Base-by-base conservation (phyloP, 2,329 filamentous ascomycete genomes). In the Cytospora leucostoma region DNA sequence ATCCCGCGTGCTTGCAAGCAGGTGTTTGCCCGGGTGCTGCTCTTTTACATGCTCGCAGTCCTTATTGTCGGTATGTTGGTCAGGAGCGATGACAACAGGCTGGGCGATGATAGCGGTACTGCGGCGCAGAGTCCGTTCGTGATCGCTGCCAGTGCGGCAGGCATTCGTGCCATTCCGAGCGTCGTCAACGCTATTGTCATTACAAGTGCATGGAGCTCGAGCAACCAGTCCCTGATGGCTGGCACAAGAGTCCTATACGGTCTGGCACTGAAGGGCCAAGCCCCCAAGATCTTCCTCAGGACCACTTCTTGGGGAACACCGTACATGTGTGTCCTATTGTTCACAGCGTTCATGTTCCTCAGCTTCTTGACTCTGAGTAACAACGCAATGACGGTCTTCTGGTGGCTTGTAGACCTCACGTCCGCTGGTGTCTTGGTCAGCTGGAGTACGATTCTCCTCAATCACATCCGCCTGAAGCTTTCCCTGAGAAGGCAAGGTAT, bases 121-220 rank as follows among this genome's bases (percentile, higher is more conserved):
- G 80, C 82, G 3, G 80, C 81, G 1, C 78, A 83, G 70, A 78
- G 74, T 72, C 88, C 88, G 12, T 91, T 88, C 70, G 89, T 93
- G 64, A 90, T 93, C 66, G 90, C 89, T 19, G 86, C 88, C 44
- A 80, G 83, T 12, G 82, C 85, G 35, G 90, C 89, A 2, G 86
- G 88, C 0, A 87, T 93, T 63, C 80, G 79, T 5, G 87, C 82
- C 7, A 82, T 93, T 5, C 88, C 89, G 0, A 86, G 85, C 7
- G 84, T 93, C 61, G 87, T 93, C 75, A 94, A 94, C 72, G 90
- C 89, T 40, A 80, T 93, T 33, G 88, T 93, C 68, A 81, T 93
- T 67, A 90, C 87, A 0, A 89, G 88, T 0, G 89, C 88, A 0
- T 88, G 85, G 76, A 91, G 88, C 0, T 82, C 88, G 0, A 86